These are phyloP conservation scores for Coemansia sp. DNA, from an alignment of 192 early-diverging fungal genomes.

Conservation along the genomic window DNA sequence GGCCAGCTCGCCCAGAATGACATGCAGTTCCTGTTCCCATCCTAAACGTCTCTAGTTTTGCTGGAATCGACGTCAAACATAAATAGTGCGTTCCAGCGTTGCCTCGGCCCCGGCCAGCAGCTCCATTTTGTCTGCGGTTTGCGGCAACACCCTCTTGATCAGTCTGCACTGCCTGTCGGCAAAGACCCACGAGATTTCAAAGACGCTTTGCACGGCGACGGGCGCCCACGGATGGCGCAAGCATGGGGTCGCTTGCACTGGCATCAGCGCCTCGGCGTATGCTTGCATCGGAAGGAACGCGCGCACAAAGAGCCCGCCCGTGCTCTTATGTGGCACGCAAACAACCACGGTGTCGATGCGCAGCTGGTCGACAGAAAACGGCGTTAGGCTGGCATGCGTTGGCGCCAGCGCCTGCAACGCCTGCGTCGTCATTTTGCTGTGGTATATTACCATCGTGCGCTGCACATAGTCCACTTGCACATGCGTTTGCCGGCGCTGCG, in stretches of 20 bases:
- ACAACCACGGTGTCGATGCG: slow-evolving; percentile 15
- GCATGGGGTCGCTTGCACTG: slow-evolving; percentile 11
- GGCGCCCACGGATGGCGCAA: slow-evolving; percentile 11
- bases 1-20: too few relatives aligned
- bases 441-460: slow-evolving; percentile 22
- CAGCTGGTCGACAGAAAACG: background rate
- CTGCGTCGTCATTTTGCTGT: background rate
- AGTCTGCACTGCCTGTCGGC: slow-evolving; percentile 8
- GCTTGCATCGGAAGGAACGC: slow-evolving; percentile 10
- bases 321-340: slow-evolving; percentile 17
- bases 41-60: too few relatives aligned
- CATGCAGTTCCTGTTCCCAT: too few relatives aligned
- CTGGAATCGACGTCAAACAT: background rate
- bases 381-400: background rate
- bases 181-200: slow-evolving; percentile 24
- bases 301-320: slow-evolving; percentile 29
- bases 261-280: slow-evolving; percentile 18
- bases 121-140: background rate
- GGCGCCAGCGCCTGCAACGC: slow-evolving; percentile 9
- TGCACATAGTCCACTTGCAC: slow-evolving; percentile 17
- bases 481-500: background rate
- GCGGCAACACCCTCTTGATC: background rate
- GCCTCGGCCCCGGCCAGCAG: background rate
- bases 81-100: background rate
- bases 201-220: background rate